Conservation (phyloP, 2,329 filamentous ascomycete species). For the Colletotrichum echinochloae region DNA sequence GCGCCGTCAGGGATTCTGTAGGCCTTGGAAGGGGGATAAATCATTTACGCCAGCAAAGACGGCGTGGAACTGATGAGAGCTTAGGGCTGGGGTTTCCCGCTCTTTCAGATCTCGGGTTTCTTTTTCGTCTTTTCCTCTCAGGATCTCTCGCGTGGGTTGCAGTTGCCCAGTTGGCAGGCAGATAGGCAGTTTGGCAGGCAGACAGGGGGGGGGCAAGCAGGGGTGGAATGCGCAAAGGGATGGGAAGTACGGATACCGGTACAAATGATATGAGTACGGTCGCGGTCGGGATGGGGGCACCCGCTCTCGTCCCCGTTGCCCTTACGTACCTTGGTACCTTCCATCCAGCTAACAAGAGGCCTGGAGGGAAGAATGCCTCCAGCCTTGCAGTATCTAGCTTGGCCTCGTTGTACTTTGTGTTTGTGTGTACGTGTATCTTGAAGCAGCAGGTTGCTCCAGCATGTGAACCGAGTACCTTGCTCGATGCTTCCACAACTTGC, state of each 20-base stretch:
- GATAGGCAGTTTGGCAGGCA: neutral
- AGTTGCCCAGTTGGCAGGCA: conserved; percentile 30
- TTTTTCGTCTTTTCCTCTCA: conserved; percentile 24
- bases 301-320: too few relatives aligned
- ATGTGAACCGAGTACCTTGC: neutral
- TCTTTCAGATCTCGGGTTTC: conserved; percentile 24
- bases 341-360: neutral
- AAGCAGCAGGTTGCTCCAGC: neutral
- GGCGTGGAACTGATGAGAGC: conserved; percentile 3
- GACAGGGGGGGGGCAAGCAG: too few relatives aligned
- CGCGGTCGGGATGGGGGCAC: neutral
- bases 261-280: too few relatives aligned
- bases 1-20: neutral
- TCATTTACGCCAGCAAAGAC: neutral
- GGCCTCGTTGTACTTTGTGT: neutral
- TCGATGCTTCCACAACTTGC: conserved; percentile 8
- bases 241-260: neutral
- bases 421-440: neutral
- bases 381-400: neutral
- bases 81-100: conserved; percentile 9
- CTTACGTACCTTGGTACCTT: neutral
- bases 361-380: too few relatives aligned
- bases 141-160: conserved; percentile 1
- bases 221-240: neutral
- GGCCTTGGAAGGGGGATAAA: neutral